Percentiles rank a stretch among this genome's conserved stretches.
Conservation (phyloP, 805 yeast species). For the Torulaspora indica region DNA sequence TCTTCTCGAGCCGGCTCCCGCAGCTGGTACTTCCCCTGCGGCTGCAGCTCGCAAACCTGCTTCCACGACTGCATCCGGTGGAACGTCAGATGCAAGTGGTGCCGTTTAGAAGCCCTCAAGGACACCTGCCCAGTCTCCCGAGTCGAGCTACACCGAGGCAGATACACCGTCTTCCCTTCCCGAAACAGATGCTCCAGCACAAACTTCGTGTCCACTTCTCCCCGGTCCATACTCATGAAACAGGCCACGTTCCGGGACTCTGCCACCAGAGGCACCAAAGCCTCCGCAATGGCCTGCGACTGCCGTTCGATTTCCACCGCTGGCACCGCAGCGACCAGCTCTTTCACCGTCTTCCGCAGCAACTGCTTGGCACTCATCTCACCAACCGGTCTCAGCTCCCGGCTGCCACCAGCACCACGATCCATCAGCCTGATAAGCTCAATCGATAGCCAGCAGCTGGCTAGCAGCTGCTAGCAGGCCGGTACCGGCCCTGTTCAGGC, state of each 20-base stretch:
- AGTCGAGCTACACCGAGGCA: constrained; percentile 50
- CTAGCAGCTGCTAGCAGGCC: neutral
- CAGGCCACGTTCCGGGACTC: constrained; percentile 46
- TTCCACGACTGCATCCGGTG: constrained; percentile 42
- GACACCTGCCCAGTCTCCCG: constrained; percentile 30
- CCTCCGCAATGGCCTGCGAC: constrained; percentile 22
- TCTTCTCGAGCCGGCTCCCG: constrained; percentile 54
- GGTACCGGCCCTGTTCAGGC: constrained; percentile 10
- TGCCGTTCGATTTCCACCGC: constrained; percentile 24
- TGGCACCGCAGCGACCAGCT: constrained; percentile 16
- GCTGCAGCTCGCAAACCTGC: constrained; percentile 46
- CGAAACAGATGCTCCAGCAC: constrained; percentile 51
- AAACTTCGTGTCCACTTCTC: constrained; percentile 60
- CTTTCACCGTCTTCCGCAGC: constrained; percentile 23
- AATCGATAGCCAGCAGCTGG: too few relatives aligned
- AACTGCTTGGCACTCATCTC: constrained; percentile 17
- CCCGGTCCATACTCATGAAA: constrained; percentile 69
- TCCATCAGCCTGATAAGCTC: neutral
- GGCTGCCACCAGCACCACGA: too few relatives aligned
- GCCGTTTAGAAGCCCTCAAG: constrained; percentile 15
- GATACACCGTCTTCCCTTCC: constrained; percentile 47
- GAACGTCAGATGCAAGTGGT: constrained; percentile 51
- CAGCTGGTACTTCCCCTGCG: constrained; percentile 63
- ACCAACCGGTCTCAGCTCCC: neutral
- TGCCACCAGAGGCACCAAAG: constrained; percentile 16